Evolutionary conservation across 768 basidiomycete genomes (phyloP).

Genomic region (Tulasnella calospora): DNA sequence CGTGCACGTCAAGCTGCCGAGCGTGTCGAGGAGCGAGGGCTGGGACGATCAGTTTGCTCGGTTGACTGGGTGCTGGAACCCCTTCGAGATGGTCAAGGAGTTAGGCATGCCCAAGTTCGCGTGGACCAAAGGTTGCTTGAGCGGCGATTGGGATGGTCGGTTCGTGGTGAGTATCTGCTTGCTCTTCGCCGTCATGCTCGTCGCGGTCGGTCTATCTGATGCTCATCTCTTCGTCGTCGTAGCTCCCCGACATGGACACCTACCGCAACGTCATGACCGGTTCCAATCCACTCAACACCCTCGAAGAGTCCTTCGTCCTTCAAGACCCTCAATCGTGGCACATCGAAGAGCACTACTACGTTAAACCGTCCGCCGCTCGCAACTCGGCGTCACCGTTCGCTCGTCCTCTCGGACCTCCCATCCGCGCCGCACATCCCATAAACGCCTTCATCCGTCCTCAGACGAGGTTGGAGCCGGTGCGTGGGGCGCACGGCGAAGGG

Average conservation of each 20-base stretch:
- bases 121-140: slow-evolving; percentile 20
- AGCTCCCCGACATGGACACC: slow-evolving; percentile 12
- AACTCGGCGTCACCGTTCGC: background rate
- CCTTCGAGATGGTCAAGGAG: slow-evolving; percentile 18
- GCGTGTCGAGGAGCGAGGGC: background rate
- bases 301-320: slow-evolving; percentile 7
- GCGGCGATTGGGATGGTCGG: slow-evolving; percentile 29
- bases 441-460: background rate
- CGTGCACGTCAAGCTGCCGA: slow-evolving; percentile 5
- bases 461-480: background rate
- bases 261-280: slow-evolving; percentile 17
- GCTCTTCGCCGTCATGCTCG: background rate
- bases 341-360: slow-evolving; percentile 15
- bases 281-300: slow-evolving; percentile 6
- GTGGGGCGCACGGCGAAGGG: background rate
- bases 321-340: slow-evolving; percentile 17
- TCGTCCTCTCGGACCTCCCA: background rate
- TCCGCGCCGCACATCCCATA: background rate
- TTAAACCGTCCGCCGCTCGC: slow-evolving; percentile 2
- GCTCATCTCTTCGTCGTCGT: background rate
- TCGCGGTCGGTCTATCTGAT: background rate
- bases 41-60: slow-evolving; percentile 13
- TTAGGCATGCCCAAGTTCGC: slow-evolving; percentile 14
- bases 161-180: slow-evolving; percentile 25
- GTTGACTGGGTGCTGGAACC: slow-evolving; percentile 10